Evolutionary conservation across 148 eudicot species (phyloP).

Genomic region (Vaccinium darrowii): DNA sequence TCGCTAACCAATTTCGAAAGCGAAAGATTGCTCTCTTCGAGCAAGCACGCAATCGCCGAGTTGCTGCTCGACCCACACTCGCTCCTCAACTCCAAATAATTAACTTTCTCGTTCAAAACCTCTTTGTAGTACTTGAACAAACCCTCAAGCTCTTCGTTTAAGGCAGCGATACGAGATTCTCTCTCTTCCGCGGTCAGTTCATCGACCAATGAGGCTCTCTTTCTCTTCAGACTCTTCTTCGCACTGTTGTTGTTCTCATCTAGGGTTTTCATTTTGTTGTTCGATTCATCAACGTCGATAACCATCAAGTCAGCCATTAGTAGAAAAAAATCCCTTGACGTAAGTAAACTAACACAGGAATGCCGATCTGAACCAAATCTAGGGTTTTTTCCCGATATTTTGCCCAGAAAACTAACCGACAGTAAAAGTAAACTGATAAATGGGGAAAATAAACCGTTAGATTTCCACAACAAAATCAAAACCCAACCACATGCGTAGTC

Average conservation of each 20-base stretch:
- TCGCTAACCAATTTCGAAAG: slow-evolving; percentile 53
- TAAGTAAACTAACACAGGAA: neutral
- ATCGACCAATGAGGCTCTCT: slow-evolving; percentile 25
- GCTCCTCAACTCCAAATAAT: slow-evolving; percentile 18
- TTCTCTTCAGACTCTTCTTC: slow-evolving; percentile 51
- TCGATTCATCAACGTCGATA: slow-evolving; percentile 21
- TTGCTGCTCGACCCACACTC: slow-evolving; percentile 25
- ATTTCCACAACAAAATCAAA: neutral
- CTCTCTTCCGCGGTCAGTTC: slow-evolving; percentile 41
- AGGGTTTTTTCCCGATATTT: neutral
- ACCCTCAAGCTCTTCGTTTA: slow-evolving; percentile 48
- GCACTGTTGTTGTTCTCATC: neutral
- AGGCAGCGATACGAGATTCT: slow-evolving; percentile 30
- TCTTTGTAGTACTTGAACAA: slow-evolving; percentile 53
- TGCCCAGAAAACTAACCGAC: neutral
- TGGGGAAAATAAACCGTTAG: neutral
- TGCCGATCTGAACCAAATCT: neutral
- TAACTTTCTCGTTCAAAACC: slow-evolving; percentile 27
- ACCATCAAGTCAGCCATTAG: slow-evolving; percentile 45
- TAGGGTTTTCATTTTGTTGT: slow-evolving; percentile 9
- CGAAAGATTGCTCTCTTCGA: slow-evolving; percentile 73
- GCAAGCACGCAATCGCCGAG: slow-evolving; percentile 54
- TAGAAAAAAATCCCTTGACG: neutral
- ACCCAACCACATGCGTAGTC: neutral
- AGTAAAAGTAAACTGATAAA: neutral